Percentiles rank a stretch among this genome's conserved stretches.
phyloP scores from a whole-genome alignment of 305 asterid species.

The Solanum hybrid region DNA sequence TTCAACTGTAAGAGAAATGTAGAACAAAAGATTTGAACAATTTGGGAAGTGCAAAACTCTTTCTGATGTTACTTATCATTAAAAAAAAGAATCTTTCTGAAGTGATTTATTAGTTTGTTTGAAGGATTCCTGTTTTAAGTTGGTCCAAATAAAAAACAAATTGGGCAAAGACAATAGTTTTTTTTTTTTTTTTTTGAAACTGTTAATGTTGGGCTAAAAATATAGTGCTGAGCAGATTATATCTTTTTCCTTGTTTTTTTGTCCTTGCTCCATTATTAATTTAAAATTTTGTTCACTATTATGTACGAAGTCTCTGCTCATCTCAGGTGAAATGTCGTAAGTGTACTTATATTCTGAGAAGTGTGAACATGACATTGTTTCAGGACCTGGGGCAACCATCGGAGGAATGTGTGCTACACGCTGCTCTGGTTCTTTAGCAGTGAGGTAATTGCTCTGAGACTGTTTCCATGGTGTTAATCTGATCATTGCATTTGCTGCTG shows the following conservation, averaged over 20 bases:
- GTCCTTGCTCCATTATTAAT: background rate
- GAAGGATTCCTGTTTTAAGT: background rate
- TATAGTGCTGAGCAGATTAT: background rate
- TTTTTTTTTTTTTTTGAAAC: background rate
- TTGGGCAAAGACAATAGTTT: background rate
- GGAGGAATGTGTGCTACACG: conserved; percentile 99
- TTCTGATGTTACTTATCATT: background rate
- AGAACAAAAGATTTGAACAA: background rate
- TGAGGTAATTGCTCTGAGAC: conserved; percentile 47
- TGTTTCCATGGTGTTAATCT: background rate
- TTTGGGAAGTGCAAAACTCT: background rate
- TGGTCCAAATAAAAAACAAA: background rate
- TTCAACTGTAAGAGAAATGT: background rate
- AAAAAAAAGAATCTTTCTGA: background rate
- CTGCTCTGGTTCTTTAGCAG: conserved; percentile 98
- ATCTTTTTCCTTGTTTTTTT: background rate
- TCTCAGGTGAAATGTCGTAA: background rate
- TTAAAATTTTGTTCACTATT: background rate
- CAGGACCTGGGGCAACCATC: conserved; percentile 99
- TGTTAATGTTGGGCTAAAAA: background rate
- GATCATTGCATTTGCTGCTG: conserved; percentile 2
- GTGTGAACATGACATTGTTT: conserved; percentile 12
- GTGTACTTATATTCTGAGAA: background rate
- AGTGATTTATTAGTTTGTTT: background rate
- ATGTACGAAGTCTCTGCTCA: background rate